Conservation (phyloP, 1,284 basidiomycete species). For the Rhizopogon hawkerae region DNA sequence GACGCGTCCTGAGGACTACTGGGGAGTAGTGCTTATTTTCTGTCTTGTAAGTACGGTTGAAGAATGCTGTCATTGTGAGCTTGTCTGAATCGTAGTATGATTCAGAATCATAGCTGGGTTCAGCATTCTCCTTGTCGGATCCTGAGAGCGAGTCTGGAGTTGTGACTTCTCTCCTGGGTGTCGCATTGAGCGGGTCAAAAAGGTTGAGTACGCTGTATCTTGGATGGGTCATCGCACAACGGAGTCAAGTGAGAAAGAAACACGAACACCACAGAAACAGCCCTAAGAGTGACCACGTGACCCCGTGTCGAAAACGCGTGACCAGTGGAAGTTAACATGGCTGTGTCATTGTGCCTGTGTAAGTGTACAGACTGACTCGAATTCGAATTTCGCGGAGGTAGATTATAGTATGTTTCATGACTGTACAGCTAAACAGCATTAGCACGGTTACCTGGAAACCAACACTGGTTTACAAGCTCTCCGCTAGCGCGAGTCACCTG, state of each 20-base stretch:
- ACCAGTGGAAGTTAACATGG: too few species aligned
- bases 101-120: constrained; percentile 13
- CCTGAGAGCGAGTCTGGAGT: constrained; percentile 21
- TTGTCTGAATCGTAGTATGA: constrained; percentile 18
- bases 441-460: too few species aligned
- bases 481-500: too few species aligned
- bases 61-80: constrained; percentile 41
- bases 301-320: too few species aligned
- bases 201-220: constrained; percentile 43
- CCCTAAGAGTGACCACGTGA: too few species aligned
- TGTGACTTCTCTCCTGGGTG: constrained; percentile 10
- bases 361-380: too few species aligned
- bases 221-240: constrained; percentile 24
- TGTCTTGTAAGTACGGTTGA: constrained; percentile 32
- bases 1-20: constrained; percentile 37
- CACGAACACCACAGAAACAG: neutral
- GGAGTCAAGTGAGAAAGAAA: neutral
- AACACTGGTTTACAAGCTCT: too few species aligned
- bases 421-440: too few species aligned
- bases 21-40: constrained; percentile 26
- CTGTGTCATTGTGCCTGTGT: too few species aligned
- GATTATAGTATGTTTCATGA: too few species aligned
- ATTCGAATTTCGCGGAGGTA: too few species aligned
- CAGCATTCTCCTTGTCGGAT: constrained; percentile 55
- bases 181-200: constrained; percentile 45